Evolutionary conservation across 306 rosid genomes (phyloP), one percentile per base, ranked within the genome.

Genomic region (Quercus glauca): DNA sequence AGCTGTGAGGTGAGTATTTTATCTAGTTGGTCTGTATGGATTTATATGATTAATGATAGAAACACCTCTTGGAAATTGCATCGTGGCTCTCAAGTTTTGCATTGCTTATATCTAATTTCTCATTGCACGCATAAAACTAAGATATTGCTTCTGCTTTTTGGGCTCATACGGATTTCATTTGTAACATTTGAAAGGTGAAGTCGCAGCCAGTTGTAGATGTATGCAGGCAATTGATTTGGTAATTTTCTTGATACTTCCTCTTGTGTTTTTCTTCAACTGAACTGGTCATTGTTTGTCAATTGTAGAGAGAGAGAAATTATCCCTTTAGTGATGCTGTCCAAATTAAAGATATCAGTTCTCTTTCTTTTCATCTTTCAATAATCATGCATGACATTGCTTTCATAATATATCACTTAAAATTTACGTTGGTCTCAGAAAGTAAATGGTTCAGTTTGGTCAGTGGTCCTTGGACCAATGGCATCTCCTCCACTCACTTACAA

Each of bases 161-260:
- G 56, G 73, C 58, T 80, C 26, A 73, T 72, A 29, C 37, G 76
- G 49, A 84, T 76, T 71, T 57, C 57, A 60, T 83, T 72, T 74
- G 59, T 51, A 81, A 76, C 72, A 21, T 43, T 1, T 90, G 88
- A 87, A 49, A 94, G 98, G 96, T 94, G 76, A 94, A 94, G 80
- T 91, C 97, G 53, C 97, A 92, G 76, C 98, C 98, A 18, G 84
- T 92, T 57, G 87, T 87, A 55, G 97, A 94, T 85, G 77, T 70
- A 61, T 59, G 51, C 72, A 87, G 92, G 71, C 92, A 87, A 73
- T 81, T 94, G 87, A 89, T 94, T 85, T 94, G 91, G 91, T 87
- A 82, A 79, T 52, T 31, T 80, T 53, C 58, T 73, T 56, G 13
- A 67, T 67, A 5, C 21, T 51, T 56, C 53, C 58, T 61, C 18